Base-by-base conservation (phyloP, 257 asterid species). In the Penstemon newberryi region DNA sequence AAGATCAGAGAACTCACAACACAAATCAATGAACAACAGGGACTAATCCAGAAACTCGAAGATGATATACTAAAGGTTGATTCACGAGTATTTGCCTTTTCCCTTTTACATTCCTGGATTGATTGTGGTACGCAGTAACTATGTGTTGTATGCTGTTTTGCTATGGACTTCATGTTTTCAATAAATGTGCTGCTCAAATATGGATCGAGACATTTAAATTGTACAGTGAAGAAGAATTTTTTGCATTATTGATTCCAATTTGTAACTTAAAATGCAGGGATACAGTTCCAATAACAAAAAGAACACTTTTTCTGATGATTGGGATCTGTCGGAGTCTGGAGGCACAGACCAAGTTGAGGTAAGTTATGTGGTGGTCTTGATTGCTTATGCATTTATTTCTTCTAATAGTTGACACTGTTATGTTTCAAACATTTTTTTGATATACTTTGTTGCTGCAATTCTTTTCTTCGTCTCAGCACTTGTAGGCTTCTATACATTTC, bases 251-350 rank as follows among this genome's bases (percentile, higher is more conserved):
- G 45, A 63, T 38, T 47, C 60, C 60, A 36, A 52, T 74, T 44
- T 49, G 41, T 62, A 47, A 67, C 68, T 68, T 76, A 5, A 65
- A 68, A 63, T 77, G 77, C 92, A 94, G 99, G 99, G 99, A 70
- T 94, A 86, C 74, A 82, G 75, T 78, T 91, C 99, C 60, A 91
- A 82, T 80, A 97, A 91, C 61, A 89, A 77, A 58, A 94, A 84
- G 53, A 65, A 82, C 71, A 77, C 74, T 58, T 59, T 81, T 43
- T 79, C 90, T 67, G 94, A 93, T 66, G 96, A 89, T 53, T 94
- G 97, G 99, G 99, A 90, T 77, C 86, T 94, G 68, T 80, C 96
- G n/a, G 97, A 91, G 74, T 75, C 97, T 69, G 91, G 96, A 70
- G 85, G 93, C 73, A 65, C 82, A 2, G 89, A 81, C 68, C 86